Evolutionary conservation across 164 flowering plant genomes (phyloP).

Genomic region (Chloranthus sessilifolius): DNA sequence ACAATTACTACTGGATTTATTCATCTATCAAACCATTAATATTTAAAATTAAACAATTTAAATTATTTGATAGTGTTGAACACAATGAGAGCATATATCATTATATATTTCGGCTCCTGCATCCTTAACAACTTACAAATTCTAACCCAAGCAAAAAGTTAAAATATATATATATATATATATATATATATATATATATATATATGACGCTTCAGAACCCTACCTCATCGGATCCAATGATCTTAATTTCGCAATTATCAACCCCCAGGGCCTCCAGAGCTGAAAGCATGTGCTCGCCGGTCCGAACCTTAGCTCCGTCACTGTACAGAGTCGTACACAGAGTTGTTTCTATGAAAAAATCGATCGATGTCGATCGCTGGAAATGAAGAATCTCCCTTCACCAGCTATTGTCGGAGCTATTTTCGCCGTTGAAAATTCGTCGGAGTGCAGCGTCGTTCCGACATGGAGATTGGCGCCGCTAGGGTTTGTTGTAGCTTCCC

Average conservation of each 20-base stretch:
- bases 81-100: too few relatives aligned
- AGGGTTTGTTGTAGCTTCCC: constrained; percentile 80
- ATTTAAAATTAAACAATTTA: too few relatives aligned
- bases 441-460: constrained; percentile 64
- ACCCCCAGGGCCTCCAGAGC: constrained; percentile 80
- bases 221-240: constrained; percentile 30
- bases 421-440: constrained; percentile 40
- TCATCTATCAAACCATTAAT: too few relatives aligned
- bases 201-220: too few relatives aligned
- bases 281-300: constrained; percentile 93
- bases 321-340: constrained; percentile 72
- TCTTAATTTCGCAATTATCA: constrained; percentile 79
- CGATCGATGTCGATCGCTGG: constrained; percentile 42
- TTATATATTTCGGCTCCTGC: too few relatives aligned
- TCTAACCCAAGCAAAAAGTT: too few relatives aligned
- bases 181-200: too few relatives aligned
- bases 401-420: constrained; percentile 65
- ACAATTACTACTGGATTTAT: too few relatives aligned
- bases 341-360: constrained; percentile 37
- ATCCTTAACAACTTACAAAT: too few relatives aligned
- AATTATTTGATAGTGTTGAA: too few relatives aligned
- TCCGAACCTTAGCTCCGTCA: constrained; percentile 48
- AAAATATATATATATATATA: too few relatives aligned
- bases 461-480: constrained; percentile 36
- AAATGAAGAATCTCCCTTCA: constrained; percentile 60